These are phyloP conservation scores for Starmerella lactis-condensi DNA, from an alignment of 805 yeast genomes.

Conservation along the genomic window DNA sequence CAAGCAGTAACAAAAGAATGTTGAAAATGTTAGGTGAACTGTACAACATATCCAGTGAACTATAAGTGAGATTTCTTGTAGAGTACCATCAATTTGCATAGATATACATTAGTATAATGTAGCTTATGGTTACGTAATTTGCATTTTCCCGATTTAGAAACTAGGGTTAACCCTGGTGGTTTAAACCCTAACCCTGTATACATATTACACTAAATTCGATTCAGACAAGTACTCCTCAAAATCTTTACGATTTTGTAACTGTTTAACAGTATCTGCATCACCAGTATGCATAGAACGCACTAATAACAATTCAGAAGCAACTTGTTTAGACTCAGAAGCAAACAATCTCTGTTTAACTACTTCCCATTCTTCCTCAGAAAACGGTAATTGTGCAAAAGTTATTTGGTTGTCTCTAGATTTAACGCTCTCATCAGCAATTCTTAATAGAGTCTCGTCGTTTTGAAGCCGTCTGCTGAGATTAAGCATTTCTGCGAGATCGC, in stretches of 20 bases:
- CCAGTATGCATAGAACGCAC: slow-evolving; percentile 14
- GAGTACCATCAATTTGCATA: no score
- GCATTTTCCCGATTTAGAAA: no score
- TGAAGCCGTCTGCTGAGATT: slow-evolving; percentile 6
- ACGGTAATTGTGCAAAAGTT: slow-evolving; percentile 13
- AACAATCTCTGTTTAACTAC: slow-evolving; percentile 5
- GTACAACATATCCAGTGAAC: no score
- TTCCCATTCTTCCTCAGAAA: slow-evolving; percentile 12
- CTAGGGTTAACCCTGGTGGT: neutral
- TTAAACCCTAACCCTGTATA: neutral
- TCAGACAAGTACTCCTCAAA: no score
- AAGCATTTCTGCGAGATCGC: slow-evolving; percentile 12
- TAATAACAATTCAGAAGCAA: slow-evolving; percentile 8
- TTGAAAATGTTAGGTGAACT: no score
- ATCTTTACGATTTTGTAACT: slow-evolving; percentile 3
- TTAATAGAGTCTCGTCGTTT: slow-evolving; percentile 3
- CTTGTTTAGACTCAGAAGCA: slow-evolving; percentile 2
- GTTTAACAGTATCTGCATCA: slow-evolving; percentile 8
- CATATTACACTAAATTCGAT: slow-evolving; percentile 1
- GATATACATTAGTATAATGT: no score
- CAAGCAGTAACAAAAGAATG: no score
- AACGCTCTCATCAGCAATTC: slow-evolving; percentile 6
- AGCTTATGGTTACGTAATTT: no score
- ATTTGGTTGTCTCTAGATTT: slow-evolving; percentile 2
- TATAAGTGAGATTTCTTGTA: no score